Base-by-base conservation (phyloP, 495 filamentous ascomycete genomes). In the Lasiosphaeria miniovina region DNA sequence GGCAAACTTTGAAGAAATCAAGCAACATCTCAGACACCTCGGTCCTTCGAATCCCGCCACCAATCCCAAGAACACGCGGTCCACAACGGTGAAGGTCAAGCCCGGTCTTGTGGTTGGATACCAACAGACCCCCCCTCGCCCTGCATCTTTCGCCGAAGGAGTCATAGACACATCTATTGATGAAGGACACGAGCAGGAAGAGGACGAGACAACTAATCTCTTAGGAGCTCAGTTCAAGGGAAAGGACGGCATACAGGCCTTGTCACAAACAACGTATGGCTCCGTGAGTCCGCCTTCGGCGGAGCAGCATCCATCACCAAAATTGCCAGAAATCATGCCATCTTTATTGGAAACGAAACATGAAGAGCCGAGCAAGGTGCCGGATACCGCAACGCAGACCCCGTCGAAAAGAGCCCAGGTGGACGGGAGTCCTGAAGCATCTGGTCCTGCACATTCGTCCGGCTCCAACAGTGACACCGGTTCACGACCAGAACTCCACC, bases 11-110 rank as follows among this genome's bases (percentile, higher is more conserved):
- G 75, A 80, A 54, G 90, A 96, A 52, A 84, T 96, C 58, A 82
- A 82, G 51, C 85, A 92, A 63, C 93, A 96, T 61, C 77, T 97
- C 10, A 94, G 90, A 65, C 89, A 94, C 65, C 85, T 98, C 3
- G 94, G 95, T 0, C 94, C 94, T 0, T 95, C 91, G 2, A 98
- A 98, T 65, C 82, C 89, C 14, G 95, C 94, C 3, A 90, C 84
- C 54, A 84, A 89, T 40, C 94, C 94, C 4, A 86, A 88, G 61
- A 77, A 83, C 55, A 96, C 94, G 2, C 86, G 87, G n/a, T 93
- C 91, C 59, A 87, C 87, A 36, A 87, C 85, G 11, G 92, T 98
- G 53, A 97, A 97, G 73, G 93, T 96, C 73, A 97, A 97, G 73
- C 85, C 84, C 6, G 85, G 83, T 15, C 32, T 49, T 52, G 24